Evolutionary conservation across 2,329 filamentous ascomycete genomes (phyloP), one percentile per base, ranked within the genome.

Genomic region (Aureobasidium subglaciale): DNA sequence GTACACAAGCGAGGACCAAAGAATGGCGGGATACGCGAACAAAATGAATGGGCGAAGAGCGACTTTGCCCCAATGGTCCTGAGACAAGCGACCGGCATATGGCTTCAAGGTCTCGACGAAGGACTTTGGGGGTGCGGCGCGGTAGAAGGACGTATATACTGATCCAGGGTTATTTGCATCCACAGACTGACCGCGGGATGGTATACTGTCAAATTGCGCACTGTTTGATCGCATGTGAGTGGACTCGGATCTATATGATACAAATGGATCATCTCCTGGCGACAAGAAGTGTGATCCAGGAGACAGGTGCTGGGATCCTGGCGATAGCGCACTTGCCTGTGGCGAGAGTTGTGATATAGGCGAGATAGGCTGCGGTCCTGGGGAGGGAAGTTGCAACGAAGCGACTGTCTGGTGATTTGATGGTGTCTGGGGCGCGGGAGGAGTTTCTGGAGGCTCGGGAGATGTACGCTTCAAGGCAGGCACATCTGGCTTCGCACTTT

Each of bases 1-100:
- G 68, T 97, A 97, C 4, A 96, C 83, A 0, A 87, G 76, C 0
- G 90, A 76, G 5, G 88, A 92, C 92, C 91, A 97, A 8, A 96
- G 79, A 1, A 97, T 87, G 0, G 88, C 82, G 0, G 93, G 93
- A 65, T 97, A 96, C 1, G 86, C 82, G 63, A 86, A 95, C 1
- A 97, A 79, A 43, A 96, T 83, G 59, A 97, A 89, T 0, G 92
- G 93, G 1, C 92, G 81, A 5, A 86, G 40, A 55, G 87, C 85
- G 16, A 89, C 89, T 58, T 84, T 86, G 67, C 86, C 70, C 90
- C 91, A 97, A 9, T 77, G 86, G 64, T 95, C 90, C 13, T 83
- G 76, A 48, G 82, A 81, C 10, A 97, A 80, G 11, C 90, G 83
- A 1, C 92, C 91, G 62, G 90, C 86, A 75, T 81, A 95, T 0